Evolutionary conservation across 176 grass and related monocot species (phyloP), one percentile per base, ranked within the genome.

Genomic region (Miscanthus lutarioriparius): DNA sequence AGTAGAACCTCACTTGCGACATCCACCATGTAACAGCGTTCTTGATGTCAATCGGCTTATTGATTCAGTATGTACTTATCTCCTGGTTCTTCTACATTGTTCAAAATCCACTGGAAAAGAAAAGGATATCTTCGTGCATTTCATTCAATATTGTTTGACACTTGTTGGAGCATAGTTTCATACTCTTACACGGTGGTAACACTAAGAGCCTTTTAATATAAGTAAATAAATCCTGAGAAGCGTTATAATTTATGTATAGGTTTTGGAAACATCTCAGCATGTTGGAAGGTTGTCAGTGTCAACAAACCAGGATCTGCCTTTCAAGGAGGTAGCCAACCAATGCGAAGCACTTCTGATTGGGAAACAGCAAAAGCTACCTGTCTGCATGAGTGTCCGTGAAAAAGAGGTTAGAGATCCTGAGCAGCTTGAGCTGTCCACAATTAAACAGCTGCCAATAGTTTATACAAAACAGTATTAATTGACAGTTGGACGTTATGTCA

Each of bases 311-410:
- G 71, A 90, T 87, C 51, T 96, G 61, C 89, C 96, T 81, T 98
- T 94, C 49, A 84, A 87, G 56, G 88, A 94, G 53, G 82, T 95
- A 85, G 88, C 93, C 47, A 73, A 70, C 70, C 89, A 95, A 72
- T 95, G 96, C 11, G 96, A 98, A 85, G 88, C 80, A 73, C 84
- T 95, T 85, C 82, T 82, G 19, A 65, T 81, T 2, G 93, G 86
- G 68, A 98, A 98, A 72, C 89, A 96, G 62, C 81, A 94, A 93
- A 98, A 87, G 54, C 44, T 94, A 56, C 90, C 91, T 62, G 78
- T 83, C 68, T 95, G 89, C 39, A 90, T 90, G 83, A 87, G 90
- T 56, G 15, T 41, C 35, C 40, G 74, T 48, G 84, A 86, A 64
- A 76, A 90, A 91, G 76, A 87, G 85, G 90, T 90, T 69, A 83